phyloP scores from a whole-genome alignment of 2,329 filamentous ascomycete genomes.

The Pseudocercospora vitis region DNA sequence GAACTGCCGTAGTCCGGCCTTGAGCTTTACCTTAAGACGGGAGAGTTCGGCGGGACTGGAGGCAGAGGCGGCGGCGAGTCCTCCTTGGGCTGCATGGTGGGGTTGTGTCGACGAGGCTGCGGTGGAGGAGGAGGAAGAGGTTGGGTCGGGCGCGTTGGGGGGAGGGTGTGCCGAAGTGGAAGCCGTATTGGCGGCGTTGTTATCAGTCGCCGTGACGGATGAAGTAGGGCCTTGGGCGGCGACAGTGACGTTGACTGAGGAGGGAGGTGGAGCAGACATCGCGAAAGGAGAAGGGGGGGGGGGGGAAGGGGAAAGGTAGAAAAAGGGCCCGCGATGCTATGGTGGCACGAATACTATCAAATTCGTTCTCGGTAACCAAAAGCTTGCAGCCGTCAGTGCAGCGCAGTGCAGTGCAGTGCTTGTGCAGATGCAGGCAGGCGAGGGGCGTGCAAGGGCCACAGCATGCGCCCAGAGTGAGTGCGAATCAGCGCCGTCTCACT shows the following conservation, averaged over 20 bases:
- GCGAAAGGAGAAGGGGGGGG: conserved; percentile 14
- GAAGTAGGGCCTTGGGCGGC: conserved; percentile 14
- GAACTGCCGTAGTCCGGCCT: conserved; percentile 75
- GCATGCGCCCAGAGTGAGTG: not conserved
- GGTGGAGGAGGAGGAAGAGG: conserved; percentile 17
- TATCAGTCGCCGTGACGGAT: conserved; percentile 11
- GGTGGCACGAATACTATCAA: conserved; percentile 12
- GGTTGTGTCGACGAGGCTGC: conserved; percentile 3
- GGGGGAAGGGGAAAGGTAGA: conserved; percentile 3
- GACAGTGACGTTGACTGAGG: conserved; percentile 15
- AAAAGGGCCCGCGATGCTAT: conserved; percentile 7
- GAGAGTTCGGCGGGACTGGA: conserved; percentile 43
- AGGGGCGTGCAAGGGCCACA: conserved; percentile 3
- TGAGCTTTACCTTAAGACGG: conserved; percentile 67
- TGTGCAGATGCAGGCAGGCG: conserved; percentile 3
- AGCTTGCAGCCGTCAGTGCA: not conserved
- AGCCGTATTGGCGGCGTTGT: conserved; percentile 23
- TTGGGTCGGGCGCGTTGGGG: conserved; percentile 30
- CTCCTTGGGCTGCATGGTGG: conserved; percentile 48
- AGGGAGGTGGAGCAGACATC: conserved; percentile 18
- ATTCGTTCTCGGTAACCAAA: conserved; percentile 8
- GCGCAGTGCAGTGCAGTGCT: too few species aligned
- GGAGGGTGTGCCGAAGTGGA: conserved; percentile 33
- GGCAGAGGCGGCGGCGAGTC: conserved; percentile 51
- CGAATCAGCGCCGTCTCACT: conserved; percentile 6